Percentiles rank a stretch among this genome's conserved stretches.
Conservation (phyloP, 1,284 basidiomycete species). For the Apiotrichum porosum region DNA sequence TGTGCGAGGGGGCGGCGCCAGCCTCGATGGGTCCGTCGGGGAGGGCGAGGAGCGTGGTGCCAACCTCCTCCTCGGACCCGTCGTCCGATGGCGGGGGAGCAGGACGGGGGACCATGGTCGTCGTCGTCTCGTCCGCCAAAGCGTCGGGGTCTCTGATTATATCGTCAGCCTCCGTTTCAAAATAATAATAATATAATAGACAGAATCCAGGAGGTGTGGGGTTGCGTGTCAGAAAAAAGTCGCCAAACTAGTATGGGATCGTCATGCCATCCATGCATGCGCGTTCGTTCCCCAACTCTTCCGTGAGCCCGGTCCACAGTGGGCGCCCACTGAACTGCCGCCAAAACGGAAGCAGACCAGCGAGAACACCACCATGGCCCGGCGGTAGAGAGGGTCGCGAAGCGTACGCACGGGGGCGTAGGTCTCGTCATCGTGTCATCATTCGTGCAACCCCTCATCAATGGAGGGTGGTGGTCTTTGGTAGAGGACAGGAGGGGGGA, state of each 20-base stretch:
- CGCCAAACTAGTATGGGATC: constrained; percentile 48
- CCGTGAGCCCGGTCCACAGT: constrained; percentile 11
- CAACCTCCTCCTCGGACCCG: constrained; percentile 15
- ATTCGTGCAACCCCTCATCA: constrained; percentile 14
- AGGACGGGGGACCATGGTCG: too few species aligned
- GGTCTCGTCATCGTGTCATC: constrained; percentile 49
- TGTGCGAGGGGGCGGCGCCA: constrained; percentile 23
- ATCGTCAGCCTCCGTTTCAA: too few species aligned
- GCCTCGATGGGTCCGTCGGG: constrained; percentile 43
- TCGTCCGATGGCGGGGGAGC: neutral
- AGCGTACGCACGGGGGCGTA: constrained; percentile 19
- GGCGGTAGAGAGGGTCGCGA: constrained; percentile 3
- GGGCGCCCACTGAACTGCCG: neutral
- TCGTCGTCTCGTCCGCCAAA: too few species aligned
- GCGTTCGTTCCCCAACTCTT: neutral
- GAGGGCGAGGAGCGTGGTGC: constrained; percentile 43
- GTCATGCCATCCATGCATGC: constrained; percentile 23
- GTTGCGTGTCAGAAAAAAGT: constrained; percentile 40
- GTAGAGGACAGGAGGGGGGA: neutral
- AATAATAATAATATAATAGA: too few species aligned
- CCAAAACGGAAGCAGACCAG: constrained; percentile 20
- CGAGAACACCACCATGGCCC: constrained; percentile 19
- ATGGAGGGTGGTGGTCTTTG: neutral
- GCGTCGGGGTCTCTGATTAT: too few species aligned
- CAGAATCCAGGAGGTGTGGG: neutral